phyloP scores from a whole-genome alignment of 805 yeast species.

The Saturnispora zaruensis region DNA sequence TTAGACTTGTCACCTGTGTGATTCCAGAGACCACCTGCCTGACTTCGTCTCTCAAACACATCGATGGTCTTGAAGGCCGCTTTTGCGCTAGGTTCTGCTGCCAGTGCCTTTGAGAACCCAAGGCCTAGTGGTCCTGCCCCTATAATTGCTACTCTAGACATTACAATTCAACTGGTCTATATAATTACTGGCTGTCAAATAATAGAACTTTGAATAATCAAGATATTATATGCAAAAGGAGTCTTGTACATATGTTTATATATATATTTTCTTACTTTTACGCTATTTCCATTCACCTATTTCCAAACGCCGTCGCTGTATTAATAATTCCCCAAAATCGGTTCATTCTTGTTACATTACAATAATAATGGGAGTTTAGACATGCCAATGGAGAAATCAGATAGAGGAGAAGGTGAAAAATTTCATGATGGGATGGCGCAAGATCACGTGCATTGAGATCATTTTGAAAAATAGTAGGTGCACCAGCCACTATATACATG shows the following conservation, averaged over 20 bases:
- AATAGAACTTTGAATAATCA: neutral
- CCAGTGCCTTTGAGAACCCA: constrained; percentile 28
- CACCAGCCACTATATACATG: neutral
- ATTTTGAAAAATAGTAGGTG: neutral
- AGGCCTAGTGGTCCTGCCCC: constrained; percentile 31
- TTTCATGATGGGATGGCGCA: constrained; percentile 2
- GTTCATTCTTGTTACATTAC: neutral
- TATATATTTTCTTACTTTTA: no score
- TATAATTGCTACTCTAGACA: constrained; percentile 23
- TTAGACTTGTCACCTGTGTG: constrained; percentile 25
- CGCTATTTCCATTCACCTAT: neutral
- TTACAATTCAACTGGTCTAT: neutral
- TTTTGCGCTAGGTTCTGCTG: constrained; percentile 25
- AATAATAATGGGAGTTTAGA: neutral
- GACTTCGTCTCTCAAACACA: constrained; percentile 26
- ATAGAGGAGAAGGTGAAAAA: neutral
- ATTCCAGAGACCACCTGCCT: constrained; percentile 30
- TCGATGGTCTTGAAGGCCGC: constrained; percentile 19
- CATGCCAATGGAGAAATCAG: neutral
- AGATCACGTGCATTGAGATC: constrained; percentile 2
- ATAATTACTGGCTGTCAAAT: neutral
- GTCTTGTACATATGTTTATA: neutral
- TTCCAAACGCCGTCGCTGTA: constrained; percentile 12
- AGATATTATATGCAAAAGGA: neutral
- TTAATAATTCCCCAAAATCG: neutral